Base-by-base conservation (phyloP, 257 asterid genomes). In the Phtheirospermum japonicum region DNA sequence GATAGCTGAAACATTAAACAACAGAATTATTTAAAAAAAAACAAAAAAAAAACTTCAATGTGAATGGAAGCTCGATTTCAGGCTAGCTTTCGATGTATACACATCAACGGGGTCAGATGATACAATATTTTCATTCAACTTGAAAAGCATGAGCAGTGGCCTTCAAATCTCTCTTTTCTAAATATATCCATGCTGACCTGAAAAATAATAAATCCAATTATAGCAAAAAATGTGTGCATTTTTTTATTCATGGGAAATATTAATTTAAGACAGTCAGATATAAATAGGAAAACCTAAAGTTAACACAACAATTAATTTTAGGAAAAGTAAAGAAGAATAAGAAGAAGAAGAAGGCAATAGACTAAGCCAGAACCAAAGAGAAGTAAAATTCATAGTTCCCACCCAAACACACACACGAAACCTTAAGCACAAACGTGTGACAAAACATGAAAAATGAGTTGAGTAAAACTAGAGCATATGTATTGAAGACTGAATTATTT, bases 21-120 rank as follows among this genome's bases (percentile, higher is more conserved):
- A n/a, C n/a, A n/a, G n/a, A n/a, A n/a, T n/a, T n/a, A n/a, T n/a
- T n/a, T n/a, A n/a, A n/a, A n/a, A n/a, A n/a, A n/a, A 16, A 67
- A 68, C 46, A 43, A 6, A 40, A 7, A 30, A 5, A 59, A 40
- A 59, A 54, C 9, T 52, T 26, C 13, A 33, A n/a, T 16, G 34
- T 3, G 60, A 36, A 61, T 52, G 6, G 33, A 10, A 64, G 57
- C 31, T 36, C n/a, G n/a, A n/a, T n/a, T n/a, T n/a, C n/a, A n/a
- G n/a, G n/a, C n/a, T n/a, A n/a, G n/a, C n/a, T 26, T 46, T 32
- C 12, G n/a, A n/a, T n/a, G n/a, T n/a, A n/a, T n/a, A n/a, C n/a
- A n/a, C n/a, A n/a, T n/a, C n/a, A n/a, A n/a, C 99, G 3, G 99
- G 99, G 70, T 93, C 99, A 4, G 99, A 85, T 7, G 97, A 89